Conservation (phyloP, 2,329 filamentous ascomycete species). For the Aspergillus novoparasiticus region DNA sequence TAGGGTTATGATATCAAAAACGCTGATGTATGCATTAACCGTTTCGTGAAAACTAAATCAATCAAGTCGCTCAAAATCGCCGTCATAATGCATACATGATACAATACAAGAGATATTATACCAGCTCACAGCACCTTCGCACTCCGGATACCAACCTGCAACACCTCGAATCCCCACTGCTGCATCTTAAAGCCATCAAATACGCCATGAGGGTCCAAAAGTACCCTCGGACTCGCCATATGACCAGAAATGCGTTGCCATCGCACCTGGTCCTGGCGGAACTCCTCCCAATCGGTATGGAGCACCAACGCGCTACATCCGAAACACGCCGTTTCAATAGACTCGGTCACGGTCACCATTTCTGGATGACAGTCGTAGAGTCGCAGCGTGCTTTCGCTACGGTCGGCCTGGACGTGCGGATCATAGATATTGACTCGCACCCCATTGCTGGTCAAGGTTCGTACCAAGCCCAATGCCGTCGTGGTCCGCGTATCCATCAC, state of each 20-base stretch:
- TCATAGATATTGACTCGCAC: constrained; percentile 13
- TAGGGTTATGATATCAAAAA: not conserved
- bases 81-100: constrained; percentile 2
- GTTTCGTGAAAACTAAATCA: not conserved
- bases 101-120: not conserved
- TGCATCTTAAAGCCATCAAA: constrained; percentile 18
- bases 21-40: not conserved
- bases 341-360: constrained; percentile 9
- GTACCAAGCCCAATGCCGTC: constrained; percentile 7
- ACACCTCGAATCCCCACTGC: constrained; percentile 19
- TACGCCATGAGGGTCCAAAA: constrained; percentile 11
- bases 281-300: constrained; percentile 9
- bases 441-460: constrained; percentile 8
- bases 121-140: constrained; percentile 1
- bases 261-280: constrained; percentile 5
- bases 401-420: constrained; percentile 2
- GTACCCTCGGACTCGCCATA: constrained; percentile 13
- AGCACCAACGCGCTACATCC: constrained; percentile 18
- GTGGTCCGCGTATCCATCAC: not conserved
- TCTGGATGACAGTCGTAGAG: constrained; percentile 5
- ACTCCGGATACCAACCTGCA: constrained; percentile 11
- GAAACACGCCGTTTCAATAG: constrained; percentile 12
- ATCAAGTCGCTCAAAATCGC: not conserved
- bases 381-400: constrained; percentile 5
- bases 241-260: constrained; percentile 14